Base-by-base conservation (phyloP, 768 basidiomycete species). In the Pleurotus ostreatus region DNA sequence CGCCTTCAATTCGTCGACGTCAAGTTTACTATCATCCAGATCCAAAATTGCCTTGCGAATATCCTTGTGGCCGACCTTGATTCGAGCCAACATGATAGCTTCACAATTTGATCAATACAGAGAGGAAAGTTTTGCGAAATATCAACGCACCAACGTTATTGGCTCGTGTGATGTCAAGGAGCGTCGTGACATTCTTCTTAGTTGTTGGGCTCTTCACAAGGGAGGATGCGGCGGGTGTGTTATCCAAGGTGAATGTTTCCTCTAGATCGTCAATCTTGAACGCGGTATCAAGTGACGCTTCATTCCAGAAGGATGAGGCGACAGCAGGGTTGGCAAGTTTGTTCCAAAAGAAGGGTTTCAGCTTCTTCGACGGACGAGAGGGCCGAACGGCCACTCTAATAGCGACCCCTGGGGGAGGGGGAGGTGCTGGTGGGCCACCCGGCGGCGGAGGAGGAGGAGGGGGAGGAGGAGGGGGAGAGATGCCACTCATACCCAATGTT, bases 271-370 rank as follows among this genome's bases (percentile, higher is more conserved):
- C 75, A 61, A 94, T 66, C 55, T 85, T 78, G 45, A 93, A 74
- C 3, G 74, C 58, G 0, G 79, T 60, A 11, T 69, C 64, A 0
- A 66, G n/a, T 3, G 70, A 63, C 8, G 82, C 58, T 25, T 89
- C 86, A 49, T 74, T 77, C 92, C 92, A 98, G 8, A 98, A 77
- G 1, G 89, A 89, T 5, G 78, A 63, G 2, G 61, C 59, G 3
- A 78, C 61, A 4, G 71, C 65, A 5, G 74, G 61, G 11, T 65
- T 66, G n/a, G 77, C 71, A 4, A 94, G 59, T 62, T 96, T 95
- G 60, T 84, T 88, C 94, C 94, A 96, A 68, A 93, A 93, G 74
- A 97, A 94, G 2, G 94, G 90, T 68, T 89, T 88, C 51, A 92
- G 67, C 46, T 80, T 78, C 63, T 83, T 85, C 2, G 68, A 62